These are phyloP conservation scores for Leptodontidium sp. DNA, from an alignment of 2,329 filamentous ascomycete species.

Conservation along the genomic window DNA sequence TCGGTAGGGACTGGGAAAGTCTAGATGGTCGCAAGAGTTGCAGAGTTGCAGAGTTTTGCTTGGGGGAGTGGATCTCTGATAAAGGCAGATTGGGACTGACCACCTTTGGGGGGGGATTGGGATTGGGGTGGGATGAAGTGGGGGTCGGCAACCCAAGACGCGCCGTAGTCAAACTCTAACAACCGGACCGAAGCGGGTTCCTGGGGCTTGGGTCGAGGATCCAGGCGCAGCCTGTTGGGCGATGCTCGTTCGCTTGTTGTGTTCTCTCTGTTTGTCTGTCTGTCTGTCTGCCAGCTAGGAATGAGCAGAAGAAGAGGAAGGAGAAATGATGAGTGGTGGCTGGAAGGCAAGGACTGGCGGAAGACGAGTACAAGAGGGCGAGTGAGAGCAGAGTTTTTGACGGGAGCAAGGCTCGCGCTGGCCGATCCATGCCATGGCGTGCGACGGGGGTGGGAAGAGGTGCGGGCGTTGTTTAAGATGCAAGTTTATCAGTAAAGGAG, in stretches of 20 bases:
- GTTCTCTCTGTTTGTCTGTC: not conserved
- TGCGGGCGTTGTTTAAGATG: conserved; percentile 24
- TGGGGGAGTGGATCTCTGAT: conserved; percentile 26
- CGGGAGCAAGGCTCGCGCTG: conserved; percentile 11
- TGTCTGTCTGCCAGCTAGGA: conserved; percentile 1
- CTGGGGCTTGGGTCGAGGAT: conserved; percentile 1
- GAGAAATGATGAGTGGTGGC: conserved; percentile 7
- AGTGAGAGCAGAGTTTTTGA: conserved; percentile 1
- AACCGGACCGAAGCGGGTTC: conserved; percentile 15
- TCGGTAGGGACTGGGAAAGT: conserved; percentile 28
- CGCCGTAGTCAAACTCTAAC: conserved; percentile 18
- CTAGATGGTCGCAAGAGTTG: conserved; percentile 14
- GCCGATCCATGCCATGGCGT: conserved; percentile 25
- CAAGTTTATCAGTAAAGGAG: conserved; percentile 29
- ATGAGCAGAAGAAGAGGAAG: not conserved
- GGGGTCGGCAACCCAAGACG: conserved; percentile 16
- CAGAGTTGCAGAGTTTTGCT: conserved; percentile 15
- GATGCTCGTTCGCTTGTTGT: not conserved
- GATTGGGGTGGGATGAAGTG: conserved; percentile 25
- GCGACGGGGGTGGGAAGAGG: conserved; percentile 19
- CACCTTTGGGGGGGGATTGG: conserved; percentile 17
- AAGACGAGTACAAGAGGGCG: not conserved
- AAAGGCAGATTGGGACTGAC: conserved; percentile 26
- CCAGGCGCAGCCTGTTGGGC: conserved; percentile 5
- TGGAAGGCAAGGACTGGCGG: conserved; percentile 10